Conservation (phyloP, 2,329 filamentous ascomycete genomes). For the Keithomyces neogunnii region DNA sequence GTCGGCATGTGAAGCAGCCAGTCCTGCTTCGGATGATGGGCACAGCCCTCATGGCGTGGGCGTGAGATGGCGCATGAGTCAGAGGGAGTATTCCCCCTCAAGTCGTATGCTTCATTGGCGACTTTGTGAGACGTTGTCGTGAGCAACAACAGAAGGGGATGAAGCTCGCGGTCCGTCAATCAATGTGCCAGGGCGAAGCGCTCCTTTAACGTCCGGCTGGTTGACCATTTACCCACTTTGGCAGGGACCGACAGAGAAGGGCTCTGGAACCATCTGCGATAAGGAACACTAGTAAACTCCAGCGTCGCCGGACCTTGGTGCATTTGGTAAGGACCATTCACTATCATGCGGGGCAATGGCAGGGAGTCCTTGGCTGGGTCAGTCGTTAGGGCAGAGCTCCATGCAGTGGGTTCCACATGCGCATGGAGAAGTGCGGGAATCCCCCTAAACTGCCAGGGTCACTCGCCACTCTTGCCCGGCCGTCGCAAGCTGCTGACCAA, state of each 20-base stretch:
- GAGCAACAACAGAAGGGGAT: no score
- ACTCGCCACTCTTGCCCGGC: background rate
- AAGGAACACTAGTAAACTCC: no score
- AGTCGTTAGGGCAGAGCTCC: background rate
- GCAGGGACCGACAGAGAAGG: no score
- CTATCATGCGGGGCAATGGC: no score
- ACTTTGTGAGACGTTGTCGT: background rate
- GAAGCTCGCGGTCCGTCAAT: no score
- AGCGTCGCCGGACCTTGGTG: no score
- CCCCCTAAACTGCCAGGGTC: background rate
- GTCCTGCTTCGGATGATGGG: conserved; percentile 29
- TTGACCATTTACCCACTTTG: background rate
- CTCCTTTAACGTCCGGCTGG: no score
- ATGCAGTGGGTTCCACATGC: background rate
- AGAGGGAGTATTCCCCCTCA: background rate
- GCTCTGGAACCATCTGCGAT: no score
- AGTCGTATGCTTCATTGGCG: no score
- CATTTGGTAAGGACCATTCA: no score
- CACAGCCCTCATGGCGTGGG: conserved; percentile 18
- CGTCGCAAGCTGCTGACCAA: background rate
- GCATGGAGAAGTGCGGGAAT: background rate
- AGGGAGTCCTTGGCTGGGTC: background rate
- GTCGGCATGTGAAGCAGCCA: conserved; percentile 40
- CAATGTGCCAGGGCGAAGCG: no score
- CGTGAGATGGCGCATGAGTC: background rate